A percentile compares a stretch with the other conserved stretches of the same genome.
Conservation (phyloP, 2,329 filamentous ascomycete species). For the Corniculantispora saksenae region DNA sequence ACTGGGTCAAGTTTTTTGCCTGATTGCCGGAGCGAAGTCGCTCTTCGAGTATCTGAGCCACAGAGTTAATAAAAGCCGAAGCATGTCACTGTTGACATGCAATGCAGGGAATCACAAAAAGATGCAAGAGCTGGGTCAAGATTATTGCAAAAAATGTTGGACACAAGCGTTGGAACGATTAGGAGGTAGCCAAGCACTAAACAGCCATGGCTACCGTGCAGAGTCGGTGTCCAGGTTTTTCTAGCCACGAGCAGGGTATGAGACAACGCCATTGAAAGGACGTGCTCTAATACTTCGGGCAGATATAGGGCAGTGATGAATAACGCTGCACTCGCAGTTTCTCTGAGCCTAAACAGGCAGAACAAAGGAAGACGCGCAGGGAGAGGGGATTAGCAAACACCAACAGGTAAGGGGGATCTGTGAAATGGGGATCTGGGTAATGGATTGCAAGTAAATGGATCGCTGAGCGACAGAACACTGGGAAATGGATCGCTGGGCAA, state of each 20-base stretch:
- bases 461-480: too few relatives aligned
- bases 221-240: too few relatives aligned
- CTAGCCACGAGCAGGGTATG: not conserved
- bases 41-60: not conserved
- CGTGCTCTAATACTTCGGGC: not conserved
- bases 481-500: too few relatives aligned
- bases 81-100: too few relatives aligned
- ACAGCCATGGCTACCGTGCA: not conserved
- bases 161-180: too few relatives aligned
- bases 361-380: not conserved
- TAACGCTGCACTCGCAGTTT: not conserved
- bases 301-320: not conserved
- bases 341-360: not conserved
- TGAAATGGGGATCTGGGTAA: too few relatives aligned
- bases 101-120: too few relatives aligned
- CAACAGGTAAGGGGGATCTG: too few relatives aligned
- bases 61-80: too few relatives aligned
- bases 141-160: not conserved
- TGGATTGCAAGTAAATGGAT: too few relatives aligned
- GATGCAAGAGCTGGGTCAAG: too few relatives aligned
- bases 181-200: not conserved
- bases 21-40: not conserved
- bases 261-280: not conserved
- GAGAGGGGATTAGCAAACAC: not conserved
- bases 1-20: not conserved